Conservation (phyloP, 2,329 filamentous ascomycete genomes). For the Xylaria sp. region DNA sequence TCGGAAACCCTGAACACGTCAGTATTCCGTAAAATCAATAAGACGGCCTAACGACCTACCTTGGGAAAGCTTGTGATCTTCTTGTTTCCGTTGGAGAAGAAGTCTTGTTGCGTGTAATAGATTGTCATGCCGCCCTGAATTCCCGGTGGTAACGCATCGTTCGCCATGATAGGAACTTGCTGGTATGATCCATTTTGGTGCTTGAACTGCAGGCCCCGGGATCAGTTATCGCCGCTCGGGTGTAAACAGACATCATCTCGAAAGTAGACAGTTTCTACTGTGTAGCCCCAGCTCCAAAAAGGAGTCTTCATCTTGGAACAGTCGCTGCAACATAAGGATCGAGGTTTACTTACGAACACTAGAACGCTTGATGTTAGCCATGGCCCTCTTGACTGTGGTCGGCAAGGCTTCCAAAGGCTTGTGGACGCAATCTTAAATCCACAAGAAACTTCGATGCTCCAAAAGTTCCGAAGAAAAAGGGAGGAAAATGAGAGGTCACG, state of each 20-base stretch:
- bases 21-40: background rate
- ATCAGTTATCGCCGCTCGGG: no score
- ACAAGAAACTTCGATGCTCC: background rate
- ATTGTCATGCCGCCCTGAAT: slow-evolving; percentile 42
- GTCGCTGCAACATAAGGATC: background rate
- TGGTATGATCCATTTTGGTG: slow-evolving; percentile 41
- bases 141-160: slow-evolving; percentile 36
- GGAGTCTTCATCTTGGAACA: background rate
- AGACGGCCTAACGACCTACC: slow-evolving; percentile 31
- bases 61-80: slow-evolving; percentile 53
- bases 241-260: no score
- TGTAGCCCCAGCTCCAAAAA: background rate
- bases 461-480: no score
- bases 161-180: slow-evolving; percentile 40
- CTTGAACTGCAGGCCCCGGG: slow-evolving; percentile 28
- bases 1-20: slow-evolving; percentile 46
- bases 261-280: background rate
- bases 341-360: slow-evolving; percentile 30
- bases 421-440: no score
- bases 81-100: slow-evolving; percentile 39
- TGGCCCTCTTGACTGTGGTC: background rate
- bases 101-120: slow-evolving; percentile 42
- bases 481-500: background rate
- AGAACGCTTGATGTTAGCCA: background rate
- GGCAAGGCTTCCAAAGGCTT: background rate